phyloP scores from a whole-genome alignment of 306 rosid genomes.

The Malus sieversii region DNA sequence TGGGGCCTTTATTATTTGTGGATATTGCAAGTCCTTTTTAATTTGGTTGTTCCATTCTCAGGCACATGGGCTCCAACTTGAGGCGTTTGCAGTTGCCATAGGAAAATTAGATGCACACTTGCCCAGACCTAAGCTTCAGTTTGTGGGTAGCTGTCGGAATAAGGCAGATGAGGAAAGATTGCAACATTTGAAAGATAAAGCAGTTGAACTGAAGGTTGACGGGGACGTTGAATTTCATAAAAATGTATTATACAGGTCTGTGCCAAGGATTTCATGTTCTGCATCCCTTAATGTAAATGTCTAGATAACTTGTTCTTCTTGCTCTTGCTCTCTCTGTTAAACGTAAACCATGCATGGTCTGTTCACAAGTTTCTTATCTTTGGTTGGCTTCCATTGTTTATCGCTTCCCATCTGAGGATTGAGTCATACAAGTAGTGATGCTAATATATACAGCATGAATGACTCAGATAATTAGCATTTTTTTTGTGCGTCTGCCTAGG shows the following conservation, averaged over 20 bases:
- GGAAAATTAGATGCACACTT: constrained; percentile 45
- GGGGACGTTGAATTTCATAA: constrained; percentile 67
- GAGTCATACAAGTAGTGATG: not conserved
- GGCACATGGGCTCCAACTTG: constrained; percentile 95
- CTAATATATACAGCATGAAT: too few relatives aligned
- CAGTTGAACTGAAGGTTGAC: constrained; percentile 61
- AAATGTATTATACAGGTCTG: constrained; percentile 77
- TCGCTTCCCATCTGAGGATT: not conserved
- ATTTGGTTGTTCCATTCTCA: constrained; percentile 23
- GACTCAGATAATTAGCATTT: too few relatives aligned
- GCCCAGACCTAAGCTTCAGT: constrained; percentile 69
- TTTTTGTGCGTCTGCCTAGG: not conserved
- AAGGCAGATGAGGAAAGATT: constrained; percentile 78
- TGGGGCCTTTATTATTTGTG: constrained; percentile 24
- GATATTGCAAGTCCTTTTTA: constrained; percentile 14
- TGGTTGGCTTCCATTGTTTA: not conserved
- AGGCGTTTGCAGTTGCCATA: constrained; percentile 74
- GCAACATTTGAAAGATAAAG: constrained; percentile 53
- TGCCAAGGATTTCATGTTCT: constrained; percentile 4
- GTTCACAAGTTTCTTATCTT: not conserved
- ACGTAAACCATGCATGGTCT: not conserved
- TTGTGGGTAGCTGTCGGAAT: constrained; percentile 95
- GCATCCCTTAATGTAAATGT: not conserved
- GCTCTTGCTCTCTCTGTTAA: not conserved
- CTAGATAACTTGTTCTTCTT: not conserved